Evolutionary conservation across 805 yeast species (phyloP).

Genomic region (Saccharomycopsis guyanensis): DNA sequence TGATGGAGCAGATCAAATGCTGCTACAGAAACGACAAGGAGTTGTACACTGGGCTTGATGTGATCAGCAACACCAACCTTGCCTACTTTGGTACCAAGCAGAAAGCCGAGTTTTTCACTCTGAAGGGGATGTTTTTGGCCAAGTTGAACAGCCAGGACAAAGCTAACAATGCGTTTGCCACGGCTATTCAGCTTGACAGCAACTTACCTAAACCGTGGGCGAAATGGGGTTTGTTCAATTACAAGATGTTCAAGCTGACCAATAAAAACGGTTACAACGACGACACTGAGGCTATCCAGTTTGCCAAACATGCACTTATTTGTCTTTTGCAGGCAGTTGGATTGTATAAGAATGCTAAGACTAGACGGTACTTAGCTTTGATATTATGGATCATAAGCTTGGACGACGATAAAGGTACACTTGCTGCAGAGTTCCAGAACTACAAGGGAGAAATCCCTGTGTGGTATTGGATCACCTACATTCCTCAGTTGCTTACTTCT

Average conservation of each 20-base stretch:
- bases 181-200: constrained; percentile 93
- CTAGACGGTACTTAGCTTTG: constrained; percentile 79
- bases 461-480: constrained; percentile 98
- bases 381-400: constrained; percentile 89
- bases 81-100: constrained; percentile 96
- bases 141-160: constrained; percentile 86
- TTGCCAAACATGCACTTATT: constrained; percentile 89
- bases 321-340: constrained; percentile 98
- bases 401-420: constrained; percentile 76
- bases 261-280: constrained; percentile 2
- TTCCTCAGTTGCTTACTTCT: constrained; percentile 87
- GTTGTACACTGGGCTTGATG: constrained; percentile 90
- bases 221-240: constrained; percentile 97
- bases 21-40: constrained; percentile 91
- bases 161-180: constrained; percentile 96
- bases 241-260: constrained; percentile 56
- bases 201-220: constrained; percentile 98
- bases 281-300: constrained; percentile 60
- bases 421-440: constrained; percentile 82
- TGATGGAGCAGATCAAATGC: constrained; percentile 96
- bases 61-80: constrained; percentile 89
- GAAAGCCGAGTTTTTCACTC: constrained; percentile 94
- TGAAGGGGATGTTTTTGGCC: constrained; percentile 96
- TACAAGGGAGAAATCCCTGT: constrained; percentile 96
- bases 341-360: constrained; percentile 83